Conservation (phyloP, 352 stramenopile species). For the Aphanomyces cochlioides region DNA sequence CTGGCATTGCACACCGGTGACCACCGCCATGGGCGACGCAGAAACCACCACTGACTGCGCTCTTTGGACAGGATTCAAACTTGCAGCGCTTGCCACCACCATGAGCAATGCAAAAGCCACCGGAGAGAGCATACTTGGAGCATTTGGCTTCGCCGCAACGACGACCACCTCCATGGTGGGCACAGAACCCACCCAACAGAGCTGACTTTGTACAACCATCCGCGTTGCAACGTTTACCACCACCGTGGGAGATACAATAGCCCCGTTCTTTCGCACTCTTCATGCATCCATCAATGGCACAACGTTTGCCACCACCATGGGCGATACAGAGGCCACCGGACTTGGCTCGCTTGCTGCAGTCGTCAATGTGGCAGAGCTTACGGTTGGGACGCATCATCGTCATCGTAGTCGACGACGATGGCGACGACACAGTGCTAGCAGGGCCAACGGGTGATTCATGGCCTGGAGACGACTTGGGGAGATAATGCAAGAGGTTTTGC, state of each 20-base stretch:
- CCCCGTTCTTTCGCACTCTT: conserved; percentile 83
- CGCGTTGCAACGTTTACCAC: conserved; percentile 75
- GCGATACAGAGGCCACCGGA: conserved; percentile 81
- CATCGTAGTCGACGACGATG: background rate
- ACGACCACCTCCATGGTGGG: conserved; percentile 67
- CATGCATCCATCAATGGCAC: conserved; percentile 63
- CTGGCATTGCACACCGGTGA: conserved; percentile 57
- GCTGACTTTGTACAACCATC: conserved; percentile 73
- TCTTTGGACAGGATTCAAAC: conserved; percentile 47
- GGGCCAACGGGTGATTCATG: background rate
- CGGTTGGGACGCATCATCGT: background rate
- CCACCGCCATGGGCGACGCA: conserved; percentile 65
- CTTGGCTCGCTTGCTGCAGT: conserved; percentile 71
- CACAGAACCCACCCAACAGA: conserved; percentile 79
- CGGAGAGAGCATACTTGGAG: conserved; percentile 71
- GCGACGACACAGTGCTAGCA: background rate
- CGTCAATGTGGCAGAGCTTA: conserved; percentile 55
- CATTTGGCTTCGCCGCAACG: conserved; percentile 70
- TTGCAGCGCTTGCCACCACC: conserved; percentile 77
- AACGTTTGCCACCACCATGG: conserved; percentile 70
- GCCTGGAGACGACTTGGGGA: background rate
- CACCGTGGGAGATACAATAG: conserved; percentile 60
- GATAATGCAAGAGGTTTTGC: background rate
- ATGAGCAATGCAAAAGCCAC: conserved; percentile 76
- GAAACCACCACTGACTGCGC: conserved; percentile 52